These are phyloP conservation scores for Helotiales sp. DNA, from an alignment of 2,329 filamentous ascomycete genomes.

Conservation along the genomic window DNA sequence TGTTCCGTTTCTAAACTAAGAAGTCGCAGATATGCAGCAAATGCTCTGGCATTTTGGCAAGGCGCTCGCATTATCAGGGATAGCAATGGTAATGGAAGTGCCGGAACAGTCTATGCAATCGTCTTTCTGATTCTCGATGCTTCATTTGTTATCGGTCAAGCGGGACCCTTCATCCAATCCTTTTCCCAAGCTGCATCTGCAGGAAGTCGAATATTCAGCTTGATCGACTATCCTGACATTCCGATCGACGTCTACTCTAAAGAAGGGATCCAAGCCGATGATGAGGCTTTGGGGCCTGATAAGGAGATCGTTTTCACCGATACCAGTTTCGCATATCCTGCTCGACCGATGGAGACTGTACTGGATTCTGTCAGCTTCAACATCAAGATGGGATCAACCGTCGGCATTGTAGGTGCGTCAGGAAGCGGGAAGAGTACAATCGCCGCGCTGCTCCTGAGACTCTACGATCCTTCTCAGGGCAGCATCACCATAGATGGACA, in stretches of 20 bases:
- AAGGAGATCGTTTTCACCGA: slow-evolving; percentile 43
- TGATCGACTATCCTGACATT: slow-evolving; percentile 48
- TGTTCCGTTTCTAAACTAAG: neutral
- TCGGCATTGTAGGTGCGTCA: slow-evolving; percentile 51
- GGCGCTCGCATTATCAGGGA: slow-evolving; percentile 53
- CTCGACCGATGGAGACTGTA: slow-evolving; percentile 39
- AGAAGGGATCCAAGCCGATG: slow-evolving; percentile 32
- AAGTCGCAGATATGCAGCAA: slow-evolving; percentile 53
- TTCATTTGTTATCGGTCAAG: slow-evolving; percentile 40
- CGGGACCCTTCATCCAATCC: slow-evolving; percentile 37
- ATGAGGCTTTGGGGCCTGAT: slow-evolving; percentile 27
- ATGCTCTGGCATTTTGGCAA: slow-evolving; percentile 64
- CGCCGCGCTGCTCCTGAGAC: slow-evolving; percentile 48
- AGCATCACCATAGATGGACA: slow-evolving; percentile 43
- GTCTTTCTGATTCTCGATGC: slow-evolving; percentile 59
- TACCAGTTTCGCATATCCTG: slow-evolving; percentile 45
- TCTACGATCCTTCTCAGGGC: slow-evolving; percentile 55
- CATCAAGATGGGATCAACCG: slow-evolving; percentile 44
- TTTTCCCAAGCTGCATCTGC: slow-evolving; percentile 51
- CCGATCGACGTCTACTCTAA: slow-evolving; percentile 45
- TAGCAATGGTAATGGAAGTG: slow-evolving; percentile 36
- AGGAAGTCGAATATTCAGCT: slow-evolving; percentile 50
- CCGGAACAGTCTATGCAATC: slow-evolving; percentile 58
- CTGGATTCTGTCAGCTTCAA: slow-evolving; percentile 42
- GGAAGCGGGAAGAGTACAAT: slow-evolving; percentile 51